These are phyloP conservation scores for Backusella morwellensis DNA, from an alignment of 192 early-diverging fungal genomes.

Conservation along the genomic window DNA sequence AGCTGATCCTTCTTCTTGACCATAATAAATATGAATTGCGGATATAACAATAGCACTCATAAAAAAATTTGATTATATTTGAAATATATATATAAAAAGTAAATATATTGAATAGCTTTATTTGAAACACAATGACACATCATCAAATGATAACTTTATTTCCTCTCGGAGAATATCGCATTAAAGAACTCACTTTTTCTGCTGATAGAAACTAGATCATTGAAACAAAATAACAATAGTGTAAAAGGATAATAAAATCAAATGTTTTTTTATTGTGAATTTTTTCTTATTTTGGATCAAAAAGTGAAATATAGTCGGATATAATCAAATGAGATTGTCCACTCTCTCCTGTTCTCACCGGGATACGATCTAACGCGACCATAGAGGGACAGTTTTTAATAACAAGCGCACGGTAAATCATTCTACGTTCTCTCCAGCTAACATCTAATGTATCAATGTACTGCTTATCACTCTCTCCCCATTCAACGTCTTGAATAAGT, in stretches of 20 bases:
- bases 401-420: slow-evolving; percentile 15
- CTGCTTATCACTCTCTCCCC: neutral
- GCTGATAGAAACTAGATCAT: neutral
- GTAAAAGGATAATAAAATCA: neutral
- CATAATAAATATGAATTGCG: too few species aligned
- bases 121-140: neutral
- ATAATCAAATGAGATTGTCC: neutral
- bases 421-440: slow-evolving; percentile 5
- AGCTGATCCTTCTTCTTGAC: too few species aligned
- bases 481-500: slow-evolving; percentile 3
- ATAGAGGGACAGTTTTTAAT: neutral
- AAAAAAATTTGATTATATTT: too few species aligned
- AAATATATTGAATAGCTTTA: neutral
- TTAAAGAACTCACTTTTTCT: neutral
- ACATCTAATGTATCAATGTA: neutral
- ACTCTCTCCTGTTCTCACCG: neutral
- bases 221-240: too few species aligned
- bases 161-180: neutral
- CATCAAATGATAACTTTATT: too few species aligned
- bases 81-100: too few species aligned
- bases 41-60: too few species aligned
- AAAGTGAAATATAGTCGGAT: neutral
- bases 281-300: neutral
- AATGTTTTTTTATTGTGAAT: too few species aligned
- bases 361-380: neutral